Evolutionary conservation across 192 early-diverging fungal species (phyloP).

Genomic region (Rhizophagus clarus): DNA sequence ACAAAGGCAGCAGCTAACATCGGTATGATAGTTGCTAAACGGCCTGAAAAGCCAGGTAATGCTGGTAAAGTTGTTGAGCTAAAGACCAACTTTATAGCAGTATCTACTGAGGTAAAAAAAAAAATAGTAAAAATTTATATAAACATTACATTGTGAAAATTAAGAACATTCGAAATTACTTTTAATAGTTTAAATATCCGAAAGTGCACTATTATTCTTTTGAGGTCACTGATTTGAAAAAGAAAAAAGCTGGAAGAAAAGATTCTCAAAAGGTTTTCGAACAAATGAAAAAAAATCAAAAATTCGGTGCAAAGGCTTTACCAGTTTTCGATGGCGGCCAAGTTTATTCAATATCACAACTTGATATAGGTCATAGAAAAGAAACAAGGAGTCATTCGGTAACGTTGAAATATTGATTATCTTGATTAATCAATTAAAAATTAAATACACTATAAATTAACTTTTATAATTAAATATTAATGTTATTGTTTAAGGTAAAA

Average conservation of each 20-base stretch:
- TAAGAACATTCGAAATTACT: neutral
- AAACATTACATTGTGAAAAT: too few relatives aligned
- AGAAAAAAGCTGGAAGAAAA: neutral
- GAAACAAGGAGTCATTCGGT: neutral
- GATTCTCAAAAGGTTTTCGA: neutral
- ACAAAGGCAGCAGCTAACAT: neutral
- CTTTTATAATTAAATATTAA: too few relatives aligned
- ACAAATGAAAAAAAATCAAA: neutral
- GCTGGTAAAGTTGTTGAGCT: neutral
- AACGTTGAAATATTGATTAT: neutral
- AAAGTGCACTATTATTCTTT: constrained; percentile 1
- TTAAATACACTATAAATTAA: too few relatives aligned
- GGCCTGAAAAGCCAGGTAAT: neutral
- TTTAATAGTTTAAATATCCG: constrained; percentile 7
- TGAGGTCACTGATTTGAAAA: neutral
- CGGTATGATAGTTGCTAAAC: neutral
- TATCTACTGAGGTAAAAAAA: neutral
- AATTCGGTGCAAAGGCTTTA: neutral
- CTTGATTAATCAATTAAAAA: neutral
- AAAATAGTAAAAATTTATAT: neutral
- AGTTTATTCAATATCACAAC: constrained; percentile 8
- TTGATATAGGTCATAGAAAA: neutral
- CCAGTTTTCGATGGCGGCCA: neutral
- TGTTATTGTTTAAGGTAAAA: neutral
- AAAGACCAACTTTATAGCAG: neutral